Conservation (phyloP, 192 early-diverging fungal genomes). For the Paraglomus brasilianum region DNA sequence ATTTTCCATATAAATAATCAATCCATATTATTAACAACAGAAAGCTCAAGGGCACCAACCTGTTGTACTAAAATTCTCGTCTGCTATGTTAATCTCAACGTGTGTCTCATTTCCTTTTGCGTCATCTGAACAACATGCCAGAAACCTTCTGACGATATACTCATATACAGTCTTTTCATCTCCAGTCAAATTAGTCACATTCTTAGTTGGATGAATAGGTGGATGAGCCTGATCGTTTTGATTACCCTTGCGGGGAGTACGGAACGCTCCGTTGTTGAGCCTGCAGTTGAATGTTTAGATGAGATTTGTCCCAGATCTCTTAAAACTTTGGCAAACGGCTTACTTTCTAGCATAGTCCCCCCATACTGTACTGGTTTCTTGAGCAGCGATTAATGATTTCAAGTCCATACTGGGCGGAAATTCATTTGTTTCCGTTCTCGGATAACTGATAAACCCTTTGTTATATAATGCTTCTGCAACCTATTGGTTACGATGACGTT, state of each 20-base stretch:
- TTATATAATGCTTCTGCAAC: constrained; percentile 89
- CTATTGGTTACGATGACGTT: constrained; percentile 34
- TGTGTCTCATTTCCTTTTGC: constrained; percentile 85
- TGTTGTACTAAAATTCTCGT: constrained; percentile 73
- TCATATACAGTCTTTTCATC: constrained; percentile 75
- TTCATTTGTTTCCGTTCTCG: constrained; percentile 94
- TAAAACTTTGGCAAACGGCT: not conserved
- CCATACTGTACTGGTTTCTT: constrained; percentile 46
- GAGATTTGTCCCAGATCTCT: no score
- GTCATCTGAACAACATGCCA: constrained; percentile 90
- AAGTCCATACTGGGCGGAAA: constrained; percentile 79
- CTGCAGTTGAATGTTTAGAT: no score
- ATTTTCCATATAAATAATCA: not conserved
- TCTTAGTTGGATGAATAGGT: constrained; percentile 88
- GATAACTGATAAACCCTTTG: constrained; percentile 90
- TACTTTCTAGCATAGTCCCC: constrained; percentile 49
- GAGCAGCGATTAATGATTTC: constrained; percentile 59
- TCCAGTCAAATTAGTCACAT: constrained; percentile 44
- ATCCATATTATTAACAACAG: constrained; percentile 4
- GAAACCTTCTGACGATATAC: constrained; percentile 81
- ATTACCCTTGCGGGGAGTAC: constrained; percentile 72
- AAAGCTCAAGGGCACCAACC: no score
- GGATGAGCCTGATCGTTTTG: constrained; percentile 97
- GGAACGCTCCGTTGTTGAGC: constrained; percentile 66
- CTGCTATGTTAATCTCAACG: constrained; percentile 65